Conservation (phyloP, 2,329 filamentous ascomycete species). For the Diaporthe citri region DNA sequence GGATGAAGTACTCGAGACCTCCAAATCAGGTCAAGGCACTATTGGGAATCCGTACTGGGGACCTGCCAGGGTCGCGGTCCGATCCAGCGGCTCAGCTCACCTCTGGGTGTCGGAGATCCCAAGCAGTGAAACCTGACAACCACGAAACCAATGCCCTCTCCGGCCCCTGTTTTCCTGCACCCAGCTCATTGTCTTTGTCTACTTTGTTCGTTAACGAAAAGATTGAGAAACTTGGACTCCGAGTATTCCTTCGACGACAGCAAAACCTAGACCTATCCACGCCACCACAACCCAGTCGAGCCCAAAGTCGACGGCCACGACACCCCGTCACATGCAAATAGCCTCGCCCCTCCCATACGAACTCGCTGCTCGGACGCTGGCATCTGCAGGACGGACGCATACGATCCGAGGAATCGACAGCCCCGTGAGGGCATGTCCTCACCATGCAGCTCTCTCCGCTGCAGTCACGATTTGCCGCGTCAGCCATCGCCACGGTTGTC, state of each 20-base stretch:
- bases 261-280: neutral
- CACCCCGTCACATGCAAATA: conserved; percentile 1
- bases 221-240: neutral
- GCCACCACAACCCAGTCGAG: neutral
- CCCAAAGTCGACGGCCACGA: neutral
- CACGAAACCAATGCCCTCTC: conserved; percentile 27
- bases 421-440: conserved; percentile 58
- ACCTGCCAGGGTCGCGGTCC: conserved; percentile 7
- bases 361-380: neutral
- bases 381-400: conserved; percentile 9
- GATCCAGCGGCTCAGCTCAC: conserved; percentile 20
- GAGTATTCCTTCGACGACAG: neutral
- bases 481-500: conserved; percentile 70
- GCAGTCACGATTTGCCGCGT: conserved; percentile 79
- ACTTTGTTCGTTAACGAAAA: neutral
- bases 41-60: neutral
- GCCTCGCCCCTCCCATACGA: neutral
- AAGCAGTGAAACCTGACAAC: conserved; percentile 36
- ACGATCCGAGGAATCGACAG: conserved; percentile 16
- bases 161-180: conserved; percentile 14
- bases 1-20: conserved; percentile 14
- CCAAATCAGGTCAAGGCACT: neutral
- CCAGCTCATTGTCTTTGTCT: conserved; percentile 4
- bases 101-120: conserved; percentile 31
- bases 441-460: conserved; percentile 74